These are phyloP conservation scores for Dendrostoma leiphaemia DNA, from an alignment of 2,329 filamentous ascomycete genomes.

Conservation along the genomic window DNA sequence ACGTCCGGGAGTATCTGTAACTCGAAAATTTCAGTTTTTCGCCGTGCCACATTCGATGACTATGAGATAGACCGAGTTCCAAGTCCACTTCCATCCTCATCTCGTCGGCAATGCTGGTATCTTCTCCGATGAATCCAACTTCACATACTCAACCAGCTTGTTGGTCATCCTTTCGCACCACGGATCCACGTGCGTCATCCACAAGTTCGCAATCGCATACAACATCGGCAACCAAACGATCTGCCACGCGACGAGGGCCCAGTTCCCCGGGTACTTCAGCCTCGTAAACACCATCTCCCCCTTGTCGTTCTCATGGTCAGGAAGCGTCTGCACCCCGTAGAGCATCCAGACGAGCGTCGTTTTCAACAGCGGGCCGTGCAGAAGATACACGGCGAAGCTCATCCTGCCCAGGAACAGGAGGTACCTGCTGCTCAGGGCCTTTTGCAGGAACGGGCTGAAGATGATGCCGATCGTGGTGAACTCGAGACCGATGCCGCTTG, in stretches of 20 bases:
- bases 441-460: conserved; percentile 49
- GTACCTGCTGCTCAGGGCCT: conserved; percentile 50
- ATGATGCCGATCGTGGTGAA: conserved; percentile 50
- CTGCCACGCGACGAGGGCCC: conserved; percentile 36
- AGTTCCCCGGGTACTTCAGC: conserved; percentile 34
- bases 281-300: conserved; percentile 30
- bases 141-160: conserved; percentile 26
- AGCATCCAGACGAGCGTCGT: conserved; percentile 60
- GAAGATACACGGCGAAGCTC: conserved; percentile 63
- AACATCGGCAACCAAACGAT: conserved; percentile 46
- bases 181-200: conserved; percentile 54
- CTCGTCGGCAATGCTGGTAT: neutral
- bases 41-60: neutral
- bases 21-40: neutral
- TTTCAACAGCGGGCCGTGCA: conserved; percentile 61
- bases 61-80: neutral
- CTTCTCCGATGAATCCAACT: conserved; percentile 23
- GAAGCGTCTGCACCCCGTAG: conserved; percentile 42
- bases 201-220: conserved; percentile 45
- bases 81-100: neutral
- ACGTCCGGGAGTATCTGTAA: no score
- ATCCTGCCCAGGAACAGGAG: conserved; percentile 63
- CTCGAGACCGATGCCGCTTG: conserved; percentile 35
- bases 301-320: conserved; percentile 34
- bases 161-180: conserved; percentile 45